These are phyloP conservation scores for Rachicladosporium sp. DNA, from an alignment of 2,329 filamentous ascomycete genomes.

Conservation along the genomic window DNA sequence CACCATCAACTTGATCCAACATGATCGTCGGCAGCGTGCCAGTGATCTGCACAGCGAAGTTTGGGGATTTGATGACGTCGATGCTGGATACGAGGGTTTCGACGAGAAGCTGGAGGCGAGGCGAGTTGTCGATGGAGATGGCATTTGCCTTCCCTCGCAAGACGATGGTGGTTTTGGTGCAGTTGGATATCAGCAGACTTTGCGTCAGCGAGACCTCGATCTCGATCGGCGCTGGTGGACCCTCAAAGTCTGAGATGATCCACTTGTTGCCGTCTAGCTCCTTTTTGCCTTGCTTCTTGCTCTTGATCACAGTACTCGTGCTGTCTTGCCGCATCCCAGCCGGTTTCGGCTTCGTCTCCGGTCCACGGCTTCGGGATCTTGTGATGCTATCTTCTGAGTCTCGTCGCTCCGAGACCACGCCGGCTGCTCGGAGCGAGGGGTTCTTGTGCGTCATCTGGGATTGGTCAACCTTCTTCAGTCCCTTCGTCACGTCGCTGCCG, in stretches of 20 bases:
- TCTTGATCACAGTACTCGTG: constrained; percentile 7
- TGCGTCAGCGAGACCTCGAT: constrained; percentile 74
- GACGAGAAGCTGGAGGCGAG: constrained; percentile 70
- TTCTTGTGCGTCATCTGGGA: constrained; percentile 99
- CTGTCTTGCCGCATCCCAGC: constrained; percentile 36
- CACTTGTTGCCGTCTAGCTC: constrained; percentile 65
- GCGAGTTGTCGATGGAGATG: constrained; percentile 88
- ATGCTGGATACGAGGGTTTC: constrained; percentile 83
- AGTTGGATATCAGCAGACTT: constrained; percentile 82
- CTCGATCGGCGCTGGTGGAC: constrained; percentile 57
- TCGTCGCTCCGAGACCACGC: no score
- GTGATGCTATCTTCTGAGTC: constrained; percentile 38
- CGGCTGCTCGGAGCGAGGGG: constrained; percentile 62
- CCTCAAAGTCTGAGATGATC: constrained; percentile 91
- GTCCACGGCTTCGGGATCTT: constrained; percentile 73
- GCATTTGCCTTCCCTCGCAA: constrained; percentile 90
- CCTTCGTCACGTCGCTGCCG: constrained; percentile 75
- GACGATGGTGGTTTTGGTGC: constrained; percentile 81
- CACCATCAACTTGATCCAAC: constrained; percentile 86
- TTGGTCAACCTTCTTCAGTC: constrained; percentile 84
- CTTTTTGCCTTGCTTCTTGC: constrained; percentile 28
- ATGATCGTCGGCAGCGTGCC: constrained; percentile 77
- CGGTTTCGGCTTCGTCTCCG: constrained; percentile 52
- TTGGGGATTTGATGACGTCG: constrained; percentile 88
- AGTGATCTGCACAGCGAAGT: constrained; percentile 75